A percentile compares a stretch with the other conserved stretches of the same genome.
phyloP scores from a whole-genome alignment of 352 stramenopile species.

The Phytopythium vexans region DNA sequence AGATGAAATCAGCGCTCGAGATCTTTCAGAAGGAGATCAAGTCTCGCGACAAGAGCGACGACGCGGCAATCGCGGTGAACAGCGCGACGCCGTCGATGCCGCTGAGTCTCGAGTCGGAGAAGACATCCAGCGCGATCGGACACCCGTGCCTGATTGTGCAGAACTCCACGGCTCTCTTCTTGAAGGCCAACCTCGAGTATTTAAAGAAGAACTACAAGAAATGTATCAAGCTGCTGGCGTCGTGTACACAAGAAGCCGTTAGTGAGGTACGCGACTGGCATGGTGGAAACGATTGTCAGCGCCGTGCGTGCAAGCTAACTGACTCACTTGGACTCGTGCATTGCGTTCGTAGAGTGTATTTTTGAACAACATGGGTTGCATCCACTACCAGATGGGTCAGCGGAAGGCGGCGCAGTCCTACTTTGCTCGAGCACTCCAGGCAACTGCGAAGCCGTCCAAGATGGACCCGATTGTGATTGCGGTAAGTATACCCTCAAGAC shows the following conservation, averaged over 20 bases:
- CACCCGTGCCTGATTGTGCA: constrained; percentile 79
- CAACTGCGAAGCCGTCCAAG: constrained; percentile 56
- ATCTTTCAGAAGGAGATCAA: constrained; percentile 93
- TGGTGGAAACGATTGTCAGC: background rate
- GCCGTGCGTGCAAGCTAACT: background rate
- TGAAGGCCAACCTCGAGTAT: constrained; percentile 94
- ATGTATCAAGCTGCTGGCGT: constrained; percentile 91
- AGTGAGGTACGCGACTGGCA: constrained; percentile 46
- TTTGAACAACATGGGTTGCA: constrained; percentile 91
- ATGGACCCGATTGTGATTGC: constrained; percentile 50
- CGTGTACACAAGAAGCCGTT: constrained; percentile 80
- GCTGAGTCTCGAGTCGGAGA: constrained; percentile 47
- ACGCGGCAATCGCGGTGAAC: constrained; percentile 8
- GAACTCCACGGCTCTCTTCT: constrained; percentile 88
- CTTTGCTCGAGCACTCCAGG: constrained; percentile 82
- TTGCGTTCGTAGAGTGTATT: constrained; percentile 55
- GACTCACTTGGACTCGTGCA: constrained; percentile 3
- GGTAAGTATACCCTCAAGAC: constrained; percentile 5
- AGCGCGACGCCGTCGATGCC: constrained; percentile 8
- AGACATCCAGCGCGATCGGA: constrained; percentile 70
- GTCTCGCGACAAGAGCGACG: constrained; percentile 26
- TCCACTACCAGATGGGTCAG: constrained; percentile 90
- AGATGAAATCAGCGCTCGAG: constrained; percentile 91
- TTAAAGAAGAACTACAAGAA: constrained; percentile 94
- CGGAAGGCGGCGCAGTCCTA: constrained; percentile 90